Conservation (phyloP, 345 rosid genomes). For the Leavenworthia alabamica region DNA sequence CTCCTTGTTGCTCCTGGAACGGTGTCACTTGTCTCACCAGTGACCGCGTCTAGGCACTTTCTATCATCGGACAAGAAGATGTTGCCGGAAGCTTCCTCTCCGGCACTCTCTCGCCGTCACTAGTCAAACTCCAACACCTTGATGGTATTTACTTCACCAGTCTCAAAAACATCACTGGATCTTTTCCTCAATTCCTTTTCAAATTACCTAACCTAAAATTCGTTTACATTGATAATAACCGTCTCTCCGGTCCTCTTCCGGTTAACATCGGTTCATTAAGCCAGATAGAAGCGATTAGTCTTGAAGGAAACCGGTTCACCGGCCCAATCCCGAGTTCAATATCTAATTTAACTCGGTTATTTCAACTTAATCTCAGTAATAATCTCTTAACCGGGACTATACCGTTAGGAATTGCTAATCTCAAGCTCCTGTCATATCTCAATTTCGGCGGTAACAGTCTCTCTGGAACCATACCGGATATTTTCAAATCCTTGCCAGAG, state of each 20-base stretch:
- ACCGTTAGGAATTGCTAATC: no score
- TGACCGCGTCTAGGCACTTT: no score
- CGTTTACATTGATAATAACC: conserved; percentile 54
- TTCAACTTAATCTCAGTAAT: no score
- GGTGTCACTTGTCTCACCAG: conserved; percentile 39
- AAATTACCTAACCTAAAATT: conserved; percentile 40
- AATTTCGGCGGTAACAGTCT: conserved; percentile 47
- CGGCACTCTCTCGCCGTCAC: conserved; percentile 58
- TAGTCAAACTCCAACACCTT: conserved; percentile 41
- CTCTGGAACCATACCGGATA: conserved; percentile 48
- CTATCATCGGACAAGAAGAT: no score
- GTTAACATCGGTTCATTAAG: conserved; percentile 36
- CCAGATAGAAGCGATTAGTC: conserved; percentile 37
- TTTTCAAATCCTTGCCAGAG: conserved; percentile 38
- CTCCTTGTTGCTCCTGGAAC: conserved; percentile 61
- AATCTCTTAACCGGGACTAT: no score
- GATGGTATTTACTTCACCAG: conserved; percentile 41
- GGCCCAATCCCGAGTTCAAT: conserved; percentile 60
- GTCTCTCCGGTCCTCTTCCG: conserved; percentile 61
- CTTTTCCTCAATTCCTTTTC: conserved; percentile 48
- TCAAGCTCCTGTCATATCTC: conserved; percentile 31
- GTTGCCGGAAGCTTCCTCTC: conserved; percentile 39
- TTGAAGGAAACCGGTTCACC: conserved; percentile 47
- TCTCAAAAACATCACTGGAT: conserved; percentile 53
- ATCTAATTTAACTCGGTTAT: conserved; percentile 36